Conservation (phyloP, 2,329 filamentous ascomycete species). For the Corynespora cassiicola region DNA sequence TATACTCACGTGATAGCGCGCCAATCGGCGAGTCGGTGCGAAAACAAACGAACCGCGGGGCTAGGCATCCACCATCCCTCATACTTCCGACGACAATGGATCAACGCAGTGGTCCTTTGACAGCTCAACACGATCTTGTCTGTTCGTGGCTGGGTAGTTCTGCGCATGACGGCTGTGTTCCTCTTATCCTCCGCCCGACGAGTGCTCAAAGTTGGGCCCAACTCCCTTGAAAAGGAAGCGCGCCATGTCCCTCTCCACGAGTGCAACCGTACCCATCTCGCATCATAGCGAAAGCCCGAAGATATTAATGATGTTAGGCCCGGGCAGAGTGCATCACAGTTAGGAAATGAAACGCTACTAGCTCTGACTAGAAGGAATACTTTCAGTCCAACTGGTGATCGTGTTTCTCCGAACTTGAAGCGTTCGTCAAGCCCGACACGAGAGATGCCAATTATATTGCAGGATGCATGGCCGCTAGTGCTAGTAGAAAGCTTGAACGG, state of each 20-base stretch:
- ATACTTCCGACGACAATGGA: no score
- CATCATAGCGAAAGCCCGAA: constrained; percentile 18
- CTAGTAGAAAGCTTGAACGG: constrained; percentile 18
- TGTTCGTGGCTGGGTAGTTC: constrained; percentile 11
- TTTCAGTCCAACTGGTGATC: constrained; percentile 17
- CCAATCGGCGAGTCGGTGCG: no score
- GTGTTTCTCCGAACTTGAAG: constrained; percentile 14
- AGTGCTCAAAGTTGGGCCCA: constrained; percentile 6
- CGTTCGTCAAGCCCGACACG: constrained; percentile 20
- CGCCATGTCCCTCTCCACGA: constrained; percentile 17
- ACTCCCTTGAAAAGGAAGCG: constrained; percentile 19
- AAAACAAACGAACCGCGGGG: no score
- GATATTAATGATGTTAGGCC: constrained; percentile 16
- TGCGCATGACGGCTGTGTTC: constrained; percentile 5
- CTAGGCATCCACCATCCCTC: no score
- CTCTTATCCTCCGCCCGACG: constrained; percentile 17
- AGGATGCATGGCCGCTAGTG: constrained; percentile 18
- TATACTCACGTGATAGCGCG: no score
- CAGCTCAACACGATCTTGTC: no score
- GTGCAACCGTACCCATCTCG: constrained; percentile 9
- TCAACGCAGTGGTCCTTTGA: no score
- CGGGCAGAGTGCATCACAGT: constrained; percentile 19
- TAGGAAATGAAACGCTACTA: constrained; percentile 15
- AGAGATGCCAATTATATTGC: constrained; percentile 18
- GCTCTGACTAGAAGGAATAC: constrained; percentile 15